Evolutionary conservation across 2,329 filamentous ascomycete genomes (phyloP), one percentile per base, ranked within the genome.

Genomic region (Monilinia polystroma): DNA sequence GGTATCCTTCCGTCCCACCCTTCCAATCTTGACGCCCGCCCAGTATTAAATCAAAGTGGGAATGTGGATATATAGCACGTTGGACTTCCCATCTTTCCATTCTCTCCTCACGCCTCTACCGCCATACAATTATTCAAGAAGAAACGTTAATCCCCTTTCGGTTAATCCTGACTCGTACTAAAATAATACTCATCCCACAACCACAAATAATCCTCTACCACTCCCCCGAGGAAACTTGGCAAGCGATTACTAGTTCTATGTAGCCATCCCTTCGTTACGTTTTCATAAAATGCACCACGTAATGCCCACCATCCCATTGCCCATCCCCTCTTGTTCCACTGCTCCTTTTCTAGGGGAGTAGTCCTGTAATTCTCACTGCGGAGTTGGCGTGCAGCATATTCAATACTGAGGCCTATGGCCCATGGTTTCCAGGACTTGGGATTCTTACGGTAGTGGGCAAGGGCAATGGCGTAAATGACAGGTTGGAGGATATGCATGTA

Each of bases 121-220:
- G 6, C 45, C 4, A n/a, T 47, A 7, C 20, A 49, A 49, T 8
- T n/a, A n/a, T n/a, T n/a, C 18, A n/a, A 49, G 18, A n/a, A 7
- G 18, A n/a, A 10, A n/a, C 20, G 20, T 8, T 7, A 20, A 14
- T 14, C 49, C 26, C 4, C 10, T 26, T n/a, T 18, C 35, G 8
- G n/a, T 14, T 66, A 76, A 64, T 75, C 74, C 4, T 74, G 73
- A 60, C 74, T 75, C 8, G 74, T 75, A 69, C 75, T 76, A 53
- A 98, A 99, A 79, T 98, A 96, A 78, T 97, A 98, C 74, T 96
- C 93, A 79, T 97, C 93, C 95, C 95, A 99, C 43, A 99, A 82
- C 77, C 96, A 98, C 78, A 97, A 92, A 77, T 99, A 99, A 77
- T 99, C 95, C 76, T 97, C 93, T 70, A 98, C 79, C 56, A 99